Evolutionary conservation across 768 basidiomycete species (phyloP), one percentile per base, ranked within the genome.

Genomic region (Russula earlei): DNA sequence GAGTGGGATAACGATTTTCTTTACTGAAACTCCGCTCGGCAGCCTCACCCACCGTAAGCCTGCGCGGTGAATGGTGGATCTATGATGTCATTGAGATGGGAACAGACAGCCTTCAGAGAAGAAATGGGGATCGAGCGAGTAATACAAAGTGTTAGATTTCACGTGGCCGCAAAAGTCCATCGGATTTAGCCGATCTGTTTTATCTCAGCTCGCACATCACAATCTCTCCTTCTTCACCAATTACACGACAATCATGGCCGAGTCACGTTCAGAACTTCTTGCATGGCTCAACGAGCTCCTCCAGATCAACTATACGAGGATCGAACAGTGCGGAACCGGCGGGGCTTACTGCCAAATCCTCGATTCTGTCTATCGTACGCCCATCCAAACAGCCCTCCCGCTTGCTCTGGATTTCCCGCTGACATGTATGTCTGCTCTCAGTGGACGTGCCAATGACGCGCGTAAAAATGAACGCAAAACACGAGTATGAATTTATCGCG

Each of bases 381-480:
- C 55, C 19, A 46, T 34, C 43, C 31, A 29, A 38, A 27, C 20
- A 15, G 47, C 49, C 37, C 27, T 15, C 31, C 19, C 43, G 14
- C 48, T 14, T 19, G 10, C 1, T 40, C 29, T 11, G 17, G 22
- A 2, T 40, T 5, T n/a, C 3, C 20, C n/a, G 22, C 33, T 41
- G 12, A 56, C 19, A 24, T 51, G 9, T 38, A 20, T 22, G 14
- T 40, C n/a, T 14, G 4, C 2, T n/a, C 37, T 10, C 66, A 95
- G 92, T 87, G 63, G 91, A 97, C 72, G 60, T 96, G 0, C 93
- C 93, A 12, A 91, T 98, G 90, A 64, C 72, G 34, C 80, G 87
- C 60, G 94, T 99, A 64, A 98, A 97, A 77, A 91, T 97, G 82
- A 84, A 84, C 69, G 93, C 96, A 42, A 93, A 84, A 74, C 89